Conservation (phyloP, 2,329 filamentous ascomycete genomes). For the Colletotrichum orchidophilum region DNA sequence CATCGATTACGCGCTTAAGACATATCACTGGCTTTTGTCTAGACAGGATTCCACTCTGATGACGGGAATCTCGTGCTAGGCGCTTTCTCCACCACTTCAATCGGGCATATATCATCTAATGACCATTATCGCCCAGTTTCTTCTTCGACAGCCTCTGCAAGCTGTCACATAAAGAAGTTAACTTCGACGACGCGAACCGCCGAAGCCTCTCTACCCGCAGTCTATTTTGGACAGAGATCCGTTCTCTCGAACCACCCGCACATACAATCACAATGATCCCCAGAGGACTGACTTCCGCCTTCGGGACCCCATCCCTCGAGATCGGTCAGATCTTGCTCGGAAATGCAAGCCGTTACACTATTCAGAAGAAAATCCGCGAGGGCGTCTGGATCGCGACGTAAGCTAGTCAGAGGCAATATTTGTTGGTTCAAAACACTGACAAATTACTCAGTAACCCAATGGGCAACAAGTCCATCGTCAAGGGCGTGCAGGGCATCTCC, state of each 20-base stretch:
- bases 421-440: background rate
- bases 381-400: slow-evolving; percentile 32
- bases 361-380: slow-evolving; percentile 34
- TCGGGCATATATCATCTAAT: slow-evolving; percentile 17
- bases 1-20: background rate
- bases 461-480: slow-evolving; percentile 32
- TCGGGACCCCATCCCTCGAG: slow-evolving; percentile 31
- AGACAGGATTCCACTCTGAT: slow-evolving; percentile 11
- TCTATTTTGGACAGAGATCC: background rate
- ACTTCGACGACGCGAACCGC: slow-evolving; percentile 1
- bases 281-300: slow-evolving; percentile 25
- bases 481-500: slow-evolving; percentile 28
- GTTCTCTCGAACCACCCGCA: background rate
- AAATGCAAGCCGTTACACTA: slow-evolving; percentile 31
- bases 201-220: background rate
- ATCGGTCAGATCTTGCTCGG: slow-evolving; percentile 32
- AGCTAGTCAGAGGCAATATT: background rate
- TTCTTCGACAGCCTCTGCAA: slow-evolving; percentile 31
- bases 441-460: slow-evolving; percentile 6
- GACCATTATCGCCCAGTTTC: slow-evolving; percentile 26
- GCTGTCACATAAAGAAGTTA: slow-evolving; percentile 28
- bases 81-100: slow-evolving; percentile 5
- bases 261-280: slow-evolving; percentile 20
- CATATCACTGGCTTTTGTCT: background rate
- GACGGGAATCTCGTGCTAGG: slow-evolving; percentile 23